Conservation (phyloP, 495 filamentous ascomycete species). For the Glarea lozoyensis region DNA sequence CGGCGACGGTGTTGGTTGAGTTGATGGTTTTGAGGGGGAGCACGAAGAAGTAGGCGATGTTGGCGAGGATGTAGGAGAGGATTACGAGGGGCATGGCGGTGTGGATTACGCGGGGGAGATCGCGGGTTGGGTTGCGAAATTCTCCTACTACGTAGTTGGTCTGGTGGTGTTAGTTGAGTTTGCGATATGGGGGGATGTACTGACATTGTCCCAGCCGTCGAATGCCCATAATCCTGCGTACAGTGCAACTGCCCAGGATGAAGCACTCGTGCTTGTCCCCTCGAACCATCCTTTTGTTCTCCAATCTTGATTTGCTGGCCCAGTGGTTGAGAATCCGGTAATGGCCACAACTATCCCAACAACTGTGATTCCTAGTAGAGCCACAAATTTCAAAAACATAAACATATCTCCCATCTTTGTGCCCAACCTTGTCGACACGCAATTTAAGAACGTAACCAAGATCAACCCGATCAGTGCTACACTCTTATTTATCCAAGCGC, state of each 20-base stretch:
- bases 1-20: constrained; percentile 82
- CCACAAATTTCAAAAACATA: constrained; percentile 95
- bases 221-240: constrained; percentile 97
- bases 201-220: constrained; percentile 97
- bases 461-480: constrained; percentile 73
- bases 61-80: constrained; percentile 78
- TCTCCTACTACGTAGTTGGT: constrained; percentile 97
- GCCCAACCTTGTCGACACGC: constrained; percentile 78
- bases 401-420: constrained; percentile 79
- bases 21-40: constrained; percentile 75
- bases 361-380: constrained; percentile 77
- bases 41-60: constrained; percentile 89
- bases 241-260: constrained; percentile 81
- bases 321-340: constrained; percentile 72
- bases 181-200: constrained; percentile 18
- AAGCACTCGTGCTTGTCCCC: constrained; percentile 67
- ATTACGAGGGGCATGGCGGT: constrained; percentile 96
- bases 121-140: constrained; percentile 82
- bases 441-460: constrained; percentile 75
- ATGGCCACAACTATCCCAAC: constrained; percentile 83
- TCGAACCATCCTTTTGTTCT: constrained; percentile 84
- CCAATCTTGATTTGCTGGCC: constrained; percentile 76
- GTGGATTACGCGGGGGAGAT: constrained; percentile 91
- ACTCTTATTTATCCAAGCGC: constrained; percentile 81
- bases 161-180: constrained; percentile 29